Base-by-base conservation (phyloP, 768 basidiomycete species). In the Russula vinacea region DNA sequence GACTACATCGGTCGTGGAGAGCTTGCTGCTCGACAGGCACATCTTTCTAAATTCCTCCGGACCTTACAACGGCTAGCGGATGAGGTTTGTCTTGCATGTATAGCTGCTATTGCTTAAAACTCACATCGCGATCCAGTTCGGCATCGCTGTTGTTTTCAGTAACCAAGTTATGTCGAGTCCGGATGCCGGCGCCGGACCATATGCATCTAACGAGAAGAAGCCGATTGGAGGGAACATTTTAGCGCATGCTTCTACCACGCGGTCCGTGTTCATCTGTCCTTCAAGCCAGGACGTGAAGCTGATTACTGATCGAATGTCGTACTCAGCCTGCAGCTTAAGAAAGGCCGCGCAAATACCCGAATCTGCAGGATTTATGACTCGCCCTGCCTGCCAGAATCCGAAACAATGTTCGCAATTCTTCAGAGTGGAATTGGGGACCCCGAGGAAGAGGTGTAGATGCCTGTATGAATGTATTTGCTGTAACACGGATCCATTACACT, bases 91-190 rank as follows among this genome's bases (percentile, higher is more conserved):
- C 62, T 22, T 5, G 39, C 35, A 54, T 26, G 10, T 39, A 29
- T 22, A 13, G 35, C 26, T n/a, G n/a, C n/a, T 10, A 33, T 14
- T n/a, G 56, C n/a, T n/a, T n/a, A n/a, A 35, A 24, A 60, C 64
- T 67, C 42, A 68, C 62, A 32, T 68, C n/a, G 58, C 47, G 58
- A 51, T 70, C 19, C 66, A 98, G 96, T 99, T 92, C 71, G 97
- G 97, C 33, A 92, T 98, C 55, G 97, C 97, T 4, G 96, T 98
- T 26, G 94, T 99, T 13, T 88, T 98, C 47, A 92, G 92, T 5
- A 99, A 99, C 74, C 97, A 99, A 75, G 97, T 99, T 69, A 97
- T 99, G 84, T 98, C 97, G n/a, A 95, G 87, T 62, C 96, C 97
- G 2, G 97, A 99, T 73, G 94, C 93, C 33, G 85, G 89, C 3